Evolutionary conservation across 148 eudicot species (phyloP), one percentile per base, ranked within the genome.

Genomic region (Dianthus caryophyllus): DNA sequence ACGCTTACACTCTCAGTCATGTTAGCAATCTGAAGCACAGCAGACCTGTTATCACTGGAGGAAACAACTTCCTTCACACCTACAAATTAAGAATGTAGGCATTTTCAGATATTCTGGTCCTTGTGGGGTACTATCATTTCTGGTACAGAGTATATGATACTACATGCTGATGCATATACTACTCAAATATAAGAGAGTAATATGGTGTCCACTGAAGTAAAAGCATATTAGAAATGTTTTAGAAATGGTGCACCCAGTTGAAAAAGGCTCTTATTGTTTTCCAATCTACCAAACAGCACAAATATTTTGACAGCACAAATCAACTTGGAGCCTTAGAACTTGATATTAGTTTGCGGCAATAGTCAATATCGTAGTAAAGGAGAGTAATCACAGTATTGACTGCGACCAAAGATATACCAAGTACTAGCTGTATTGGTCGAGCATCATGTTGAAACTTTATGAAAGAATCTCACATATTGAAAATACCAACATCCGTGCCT

Each of bases 1-100:
- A 87, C 71, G 39, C 56, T 54, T 20, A 87, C 46, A 61, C 77
- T 85, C 52, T 78, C 74, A 36, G 75, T 63, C 71, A 75, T 64
- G 62, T 69, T 71, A 50, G 88, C 74, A 68, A 83, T 76, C 81
- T 85, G 87, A 56, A 81, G 70, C 33, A 68, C 69, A 60, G 75
- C 76, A 20, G 76, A 24, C 73, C 59, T 60, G 47, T 66, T 56
- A 33, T 72, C 78, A 41, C 71, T 83, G 61, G 24, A 72, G 44
- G 51, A 71, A 69, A 68, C 29, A 24, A 63, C 78, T 55, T 44
- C 71, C 54, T 60, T 80, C 49, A 85, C 77, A 57, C 88, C 97
- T 91, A 71, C 4, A 49, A 31, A 56, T 56, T 18, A 69, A 36
- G 48, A 73, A 62, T 27, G 46, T 14, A 25, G 47, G 21, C 61